Evolutionary conservation across 352 stramenopile genomes (phyloP).

Genomic region (Globisporangium uncinulatum): DNA sequence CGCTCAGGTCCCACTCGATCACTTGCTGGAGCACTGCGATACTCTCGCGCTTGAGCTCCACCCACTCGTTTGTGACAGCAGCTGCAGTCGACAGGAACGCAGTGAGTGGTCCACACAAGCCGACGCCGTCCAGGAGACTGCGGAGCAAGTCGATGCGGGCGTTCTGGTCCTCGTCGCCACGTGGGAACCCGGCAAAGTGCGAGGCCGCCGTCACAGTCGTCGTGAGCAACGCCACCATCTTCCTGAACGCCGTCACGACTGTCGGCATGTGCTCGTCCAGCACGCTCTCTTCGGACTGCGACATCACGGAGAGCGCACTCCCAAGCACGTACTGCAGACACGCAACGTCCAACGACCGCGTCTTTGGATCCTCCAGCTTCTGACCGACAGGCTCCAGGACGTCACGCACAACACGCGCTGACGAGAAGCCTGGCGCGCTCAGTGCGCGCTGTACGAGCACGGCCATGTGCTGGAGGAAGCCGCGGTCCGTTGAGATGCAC

Average conservation of each 20-base stretch:
- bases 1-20: constrained; percentile 36
- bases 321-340: constrained; percentile 33
- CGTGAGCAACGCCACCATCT: constrained; percentile 22
- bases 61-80: constrained; percentile 20
- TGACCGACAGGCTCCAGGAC: constrained; percentile 17
- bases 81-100: constrained; percentile 19
- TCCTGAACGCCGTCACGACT: constrained; percentile 23
- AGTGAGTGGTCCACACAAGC: constrained; percentile 24
- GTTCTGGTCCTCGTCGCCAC: constrained; percentile 36
- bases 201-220: constrained; percentile 22
- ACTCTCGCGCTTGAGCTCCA: constrained; percentile 21
- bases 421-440: constrained; percentile 13
- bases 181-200: constrained; percentile 27
- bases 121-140: constrained; percentile 36
- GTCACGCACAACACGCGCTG: constrained; percentile 14
- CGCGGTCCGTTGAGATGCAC: constrained; percentile 21
- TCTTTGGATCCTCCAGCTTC: constrained; percentile 14
- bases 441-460: constrained; percentile 23
- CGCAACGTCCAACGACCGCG: constrained; percentile 8
- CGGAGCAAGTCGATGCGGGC: constrained; percentile 29
- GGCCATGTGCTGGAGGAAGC: constrained; percentile 32
- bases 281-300: constrained; percentile 1
- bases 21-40: constrained; percentile 25
- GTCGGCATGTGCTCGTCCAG: constrained; percentile 13
- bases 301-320: constrained; percentile 25